Evolutionary conservation across 495 filamentous ascomycete genomes (phyloP).

Genomic region (Penicillium arizonense): DNA sequence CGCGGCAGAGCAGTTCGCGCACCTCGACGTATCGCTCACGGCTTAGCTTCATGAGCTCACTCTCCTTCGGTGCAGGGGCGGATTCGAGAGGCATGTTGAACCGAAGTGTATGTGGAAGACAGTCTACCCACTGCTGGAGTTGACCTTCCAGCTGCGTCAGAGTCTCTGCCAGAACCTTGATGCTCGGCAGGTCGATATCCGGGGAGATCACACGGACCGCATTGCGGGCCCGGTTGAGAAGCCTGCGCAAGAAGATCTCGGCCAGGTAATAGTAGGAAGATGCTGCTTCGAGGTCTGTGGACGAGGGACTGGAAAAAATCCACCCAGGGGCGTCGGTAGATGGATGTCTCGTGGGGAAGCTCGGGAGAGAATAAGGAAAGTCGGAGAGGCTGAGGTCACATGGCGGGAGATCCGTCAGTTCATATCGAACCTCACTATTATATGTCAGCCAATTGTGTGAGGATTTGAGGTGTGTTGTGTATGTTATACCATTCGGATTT

Average conservation of each 20-base stretch:
- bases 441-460: neutral
- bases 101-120: conserved; percentile 28
- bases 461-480: neutral
- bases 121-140: conserved; percentile 36
- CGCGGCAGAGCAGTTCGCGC: conserved; percentile 37
- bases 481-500: conserved; percentile 34
- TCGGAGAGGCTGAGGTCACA: conserved; percentile 31
- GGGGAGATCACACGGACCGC: conserved; percentile 32
- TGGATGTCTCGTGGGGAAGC: conserved; percentile 21
- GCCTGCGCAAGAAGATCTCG: conserved; percentile 37
- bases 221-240: conserved; percentile 37
- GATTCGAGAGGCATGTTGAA: conserved; percentile 31
- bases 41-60: conserved; percentile 34
- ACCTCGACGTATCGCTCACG: conserved; percentile 40
- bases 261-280: conserved; percentile 41
- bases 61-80: conserved; percentile 19
- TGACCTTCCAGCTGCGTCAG: conserved; percentile 33
- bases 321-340: conserved; percentile 12
- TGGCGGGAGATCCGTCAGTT: conserved; percentile 28
- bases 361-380: conserved; percentile 34
- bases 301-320: conserved; percentile 18
- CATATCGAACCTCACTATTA: conserved; percentile 35
- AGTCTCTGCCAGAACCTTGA: conserved; percentile 24
- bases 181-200: conserved; percentile 22
- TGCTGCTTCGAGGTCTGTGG: conserved; percentile 24